Conservation (phyloP, 2,329 filamentous ascomycete genomes). For the Fusarium xylarioides region DNA sequence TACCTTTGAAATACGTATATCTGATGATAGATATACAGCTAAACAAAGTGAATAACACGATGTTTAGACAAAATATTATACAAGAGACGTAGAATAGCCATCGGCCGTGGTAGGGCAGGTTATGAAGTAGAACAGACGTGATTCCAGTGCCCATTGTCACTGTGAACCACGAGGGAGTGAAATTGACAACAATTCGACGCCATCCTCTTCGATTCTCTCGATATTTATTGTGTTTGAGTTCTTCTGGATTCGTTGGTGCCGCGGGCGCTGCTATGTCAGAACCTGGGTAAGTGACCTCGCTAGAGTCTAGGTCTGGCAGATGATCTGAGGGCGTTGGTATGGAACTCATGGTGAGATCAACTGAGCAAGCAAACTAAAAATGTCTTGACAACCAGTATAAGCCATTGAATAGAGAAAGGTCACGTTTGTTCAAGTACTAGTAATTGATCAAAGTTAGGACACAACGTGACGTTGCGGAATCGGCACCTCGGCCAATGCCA, state of each 20-base stretch:
- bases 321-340: background rate
- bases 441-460: background rate
- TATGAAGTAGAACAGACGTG: constrained; percentile 65
- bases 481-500: constrained; percentile 20
- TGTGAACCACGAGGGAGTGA: constrained; percentile 46
- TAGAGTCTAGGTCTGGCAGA: constrained; percentile 3
- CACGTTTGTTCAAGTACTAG: background rate
- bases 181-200: constrained; percentile 21
- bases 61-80: constrained; percentile 65
- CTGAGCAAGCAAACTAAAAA: background rate
- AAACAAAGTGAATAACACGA: constrained; percentile 62
- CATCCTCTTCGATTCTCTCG: constrained; percentile 12
- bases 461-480: constrained; percentile 17
- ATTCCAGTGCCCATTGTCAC: constrained; percentile 73
- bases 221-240: background rate
- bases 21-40: constrained; percentile 60
- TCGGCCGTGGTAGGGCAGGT: constrained; percentile 63
- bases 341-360: constrained; percentile 2
- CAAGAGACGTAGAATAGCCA: constrained; percentile 66
- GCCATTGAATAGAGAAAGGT: background rate
- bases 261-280: background rate
- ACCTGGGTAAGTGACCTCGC: constrained; percentile 10
- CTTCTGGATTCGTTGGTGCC: background rate
- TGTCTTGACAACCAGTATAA: background rate
- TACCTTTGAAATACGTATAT: constrained; percentile 68